Conservation (phyloP, 495 filamentous ascomycete species). For the Cladorrhinum samala region DNA sequence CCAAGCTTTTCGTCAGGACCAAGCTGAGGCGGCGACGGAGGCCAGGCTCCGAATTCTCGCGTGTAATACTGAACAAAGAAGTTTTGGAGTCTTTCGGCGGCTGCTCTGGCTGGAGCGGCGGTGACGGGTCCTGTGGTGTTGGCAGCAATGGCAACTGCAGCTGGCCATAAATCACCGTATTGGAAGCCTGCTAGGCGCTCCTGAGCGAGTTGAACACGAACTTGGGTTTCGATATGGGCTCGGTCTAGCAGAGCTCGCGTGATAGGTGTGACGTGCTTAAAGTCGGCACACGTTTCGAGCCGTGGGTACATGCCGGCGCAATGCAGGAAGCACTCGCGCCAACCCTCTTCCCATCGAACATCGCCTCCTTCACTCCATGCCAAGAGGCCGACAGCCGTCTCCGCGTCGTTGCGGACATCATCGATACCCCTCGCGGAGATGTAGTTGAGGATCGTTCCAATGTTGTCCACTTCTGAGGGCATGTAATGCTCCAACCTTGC, state of each 20-base stretch:
- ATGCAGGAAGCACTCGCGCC: conserved; percentile 63
- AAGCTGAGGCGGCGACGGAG: conserved; percentile 33
- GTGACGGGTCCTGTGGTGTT: conserved; percentile 21
- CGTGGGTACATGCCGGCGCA: conserved; percentile 58
- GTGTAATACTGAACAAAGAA: conserved; percentile 53
- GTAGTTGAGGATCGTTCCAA: conserved; percentile 51
- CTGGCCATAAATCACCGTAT: conserved; percentile 58
- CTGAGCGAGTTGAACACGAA: conserved; percentile 57
- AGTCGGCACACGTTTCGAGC: conserved; percentile 51
- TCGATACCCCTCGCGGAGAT: conserved; percentile 53
- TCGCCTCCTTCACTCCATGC: conserved; percentile 56
- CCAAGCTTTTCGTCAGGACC: conserved; percentile 26
- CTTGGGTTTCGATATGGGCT: conserved; percentile 55
- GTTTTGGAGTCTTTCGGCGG: conserved; percentile 50
- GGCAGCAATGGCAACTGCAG: conserved; percentile 23
- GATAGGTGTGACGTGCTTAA: conserved; percentile 50
- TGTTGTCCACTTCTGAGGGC: conserved; percentile 39
- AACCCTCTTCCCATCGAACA: conserved; percentile 60
- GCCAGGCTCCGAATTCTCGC: conserved; percentile 50
- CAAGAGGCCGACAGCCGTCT: conserved; percentile 54
- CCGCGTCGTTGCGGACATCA: conserved; percentile 58
- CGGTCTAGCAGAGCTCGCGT: conserved; percentile 60
- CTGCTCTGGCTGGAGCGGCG: conserved; percentile 34
- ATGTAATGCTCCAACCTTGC: conserved; percentile 50
- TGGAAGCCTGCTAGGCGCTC: conserved; percentile 52